Base-by-base conservation (phyloP, 2,329 filamentous ascomycete genomes). In the Sclerotinia sclerotiorum region DNA sequence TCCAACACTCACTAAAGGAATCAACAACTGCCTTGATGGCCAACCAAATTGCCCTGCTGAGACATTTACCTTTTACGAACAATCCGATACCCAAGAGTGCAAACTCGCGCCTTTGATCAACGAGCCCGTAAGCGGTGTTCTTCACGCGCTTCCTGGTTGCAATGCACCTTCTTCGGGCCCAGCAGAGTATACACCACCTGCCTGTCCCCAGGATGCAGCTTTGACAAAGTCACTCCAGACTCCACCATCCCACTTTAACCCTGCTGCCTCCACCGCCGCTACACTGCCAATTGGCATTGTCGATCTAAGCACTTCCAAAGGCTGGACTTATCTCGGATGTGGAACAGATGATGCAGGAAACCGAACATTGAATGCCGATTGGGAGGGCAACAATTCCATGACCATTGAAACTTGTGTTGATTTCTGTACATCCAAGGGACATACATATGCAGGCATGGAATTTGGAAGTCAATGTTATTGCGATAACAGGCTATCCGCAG, bases 261-360 rank as follows among this genome's bases (percentile, higher is more conserved):
- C 8, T 2, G 10, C n/a, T 3, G 21, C 49, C 7, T 48, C 66
- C 21, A 13, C 6, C 1, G 21, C 17, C 42, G 3, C 48, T 3
- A 21, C 49, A 19, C 49, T 64, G 27, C 58, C 66, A 21, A 10
- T 56, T 7, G 51, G 66, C 6, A 39, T 68, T 10, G 4, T 44
- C 29, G 54, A 68, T 52, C 19, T 68, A 13, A 68, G 58, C 10
- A n/a, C 15, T 5, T 65, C 60, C 5, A 64, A 57, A 49, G 54
- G 61, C 27, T 68, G 67, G 67, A 65, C 52, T 19, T 68, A 68
- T 35, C 54, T 65, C 15, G 67, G 67, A 42, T 68, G 67, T 15
- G 60, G 60, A n/a, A 65, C 35, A 2, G 67, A 68, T 19, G 44
- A 42, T 2, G 61, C 60, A 8, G 46, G 35, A 32, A 62, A 48